phyloP scores from a whole-genome alignment of 495 filamentous ascomycete genomes.

The Xylaria venustula region DNA sequence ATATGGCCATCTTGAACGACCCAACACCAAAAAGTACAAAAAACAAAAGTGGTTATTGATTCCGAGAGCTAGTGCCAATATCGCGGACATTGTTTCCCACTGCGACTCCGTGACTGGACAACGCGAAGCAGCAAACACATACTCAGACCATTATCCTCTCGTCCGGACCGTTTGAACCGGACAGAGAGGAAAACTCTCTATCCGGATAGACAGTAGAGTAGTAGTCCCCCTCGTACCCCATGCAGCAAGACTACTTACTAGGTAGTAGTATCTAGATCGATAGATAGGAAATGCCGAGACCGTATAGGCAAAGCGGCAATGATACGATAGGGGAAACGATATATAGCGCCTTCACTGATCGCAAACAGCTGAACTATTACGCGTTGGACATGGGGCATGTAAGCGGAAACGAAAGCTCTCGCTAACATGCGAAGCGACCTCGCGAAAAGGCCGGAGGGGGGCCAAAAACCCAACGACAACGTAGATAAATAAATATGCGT shows the following conservation, averaged over 20 bases:
- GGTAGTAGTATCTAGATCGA: not conserved
- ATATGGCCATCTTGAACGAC: not conserved
- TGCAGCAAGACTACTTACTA: not conserved
- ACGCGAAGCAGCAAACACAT: not conserved
- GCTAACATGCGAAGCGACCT: not conserved
- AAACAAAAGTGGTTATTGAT: not conserved
- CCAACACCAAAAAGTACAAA: not conserved
- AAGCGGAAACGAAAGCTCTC: not conserved
- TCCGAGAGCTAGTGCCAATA: not conserved
- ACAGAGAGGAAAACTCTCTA: not conserved
- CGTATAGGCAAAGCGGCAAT: not conserved
- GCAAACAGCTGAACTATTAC: not conserved
- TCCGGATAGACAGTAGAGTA: not conserved
- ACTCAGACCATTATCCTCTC: too few relatives aligned
- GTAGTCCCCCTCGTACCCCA: not conserved
- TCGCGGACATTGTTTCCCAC: slow-evolving; percentile 8
- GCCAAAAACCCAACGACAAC: not conserved
- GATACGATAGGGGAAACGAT: not conserved
- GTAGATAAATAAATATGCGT: too few relatives aligned
- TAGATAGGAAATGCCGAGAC: not conserved
- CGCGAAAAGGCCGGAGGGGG: not conserved
- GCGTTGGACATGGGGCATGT: not conserved
- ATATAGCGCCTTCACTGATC: not conserved
- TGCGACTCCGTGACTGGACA: not conserved
- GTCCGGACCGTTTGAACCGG: not conserved